phyloP scores from a whole-genome alignment of 441 rosid genomes.

The Euphorbia corollata region DNA sequence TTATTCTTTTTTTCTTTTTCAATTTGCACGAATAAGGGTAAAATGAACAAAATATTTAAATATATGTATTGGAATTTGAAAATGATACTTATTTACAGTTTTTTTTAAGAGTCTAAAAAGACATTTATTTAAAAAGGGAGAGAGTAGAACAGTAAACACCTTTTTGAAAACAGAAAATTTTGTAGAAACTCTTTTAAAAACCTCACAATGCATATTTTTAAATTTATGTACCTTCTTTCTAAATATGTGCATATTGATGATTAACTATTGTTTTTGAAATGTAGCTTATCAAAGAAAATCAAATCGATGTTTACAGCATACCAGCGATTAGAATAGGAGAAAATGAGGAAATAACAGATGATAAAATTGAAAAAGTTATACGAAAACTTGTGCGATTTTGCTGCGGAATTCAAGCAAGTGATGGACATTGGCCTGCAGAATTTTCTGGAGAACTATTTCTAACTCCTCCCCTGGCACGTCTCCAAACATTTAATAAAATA shows the following conservation, averaged over 20 bases:
- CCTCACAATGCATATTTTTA: no score
- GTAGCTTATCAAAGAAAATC: slow-evolving; percentile 21
- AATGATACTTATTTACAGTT: no score
- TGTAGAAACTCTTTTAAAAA: no score
- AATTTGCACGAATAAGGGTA: no score
- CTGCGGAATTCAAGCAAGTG: slow-evolving; percentile 45
- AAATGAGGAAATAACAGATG: slow-evolving; percentile 21
- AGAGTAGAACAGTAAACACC: no score
- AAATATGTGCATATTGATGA: not conserved
- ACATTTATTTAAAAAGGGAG: no score
- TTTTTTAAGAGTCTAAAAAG: no score
- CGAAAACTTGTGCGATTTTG: slow-evolving; percentile 37
- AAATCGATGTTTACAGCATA: not conserved
- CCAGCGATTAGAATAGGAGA: slow-evolving; percentile 13
- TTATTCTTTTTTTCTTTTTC: no score
- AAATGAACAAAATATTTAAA: no score
- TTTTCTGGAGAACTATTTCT: slow-evolving; percentile 45
- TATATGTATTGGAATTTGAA: no score
- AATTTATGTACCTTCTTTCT: no score
- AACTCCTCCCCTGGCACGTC: slow-evolving; percentile 30
- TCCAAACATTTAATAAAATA: not conserved
- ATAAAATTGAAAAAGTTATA: slow-evolving; percentile 28
- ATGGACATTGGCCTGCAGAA: slow-evolving; percentile 75
- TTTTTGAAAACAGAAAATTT: no score
- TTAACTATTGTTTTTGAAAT: not conserved